These are phyloP conservation scores for Phytophthora pinifolia DNA, from an alignment of 352 stramenopile species.

Conservation along the genomic window DNA sequence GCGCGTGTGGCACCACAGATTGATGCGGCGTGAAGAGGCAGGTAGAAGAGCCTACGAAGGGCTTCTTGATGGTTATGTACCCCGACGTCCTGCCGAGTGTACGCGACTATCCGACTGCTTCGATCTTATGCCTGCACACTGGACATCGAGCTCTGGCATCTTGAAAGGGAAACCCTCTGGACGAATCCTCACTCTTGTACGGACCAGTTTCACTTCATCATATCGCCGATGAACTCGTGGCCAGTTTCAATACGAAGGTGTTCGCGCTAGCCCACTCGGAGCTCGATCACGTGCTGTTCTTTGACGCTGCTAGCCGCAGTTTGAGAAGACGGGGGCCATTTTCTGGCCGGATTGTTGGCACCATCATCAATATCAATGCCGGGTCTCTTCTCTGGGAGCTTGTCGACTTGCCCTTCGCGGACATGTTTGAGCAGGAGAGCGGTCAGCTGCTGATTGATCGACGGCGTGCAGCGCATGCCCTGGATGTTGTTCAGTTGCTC, in stretches of 20 bases:
- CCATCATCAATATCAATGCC: conserved; percentile 51
- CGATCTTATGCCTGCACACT: conserved; percentile 34
- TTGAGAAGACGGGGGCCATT: conserved; percentile 31
- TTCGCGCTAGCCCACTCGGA: conserved; percentile 8
- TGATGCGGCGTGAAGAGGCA: too few relatives aligned
- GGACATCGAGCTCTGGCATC: conserved; percentile 53
- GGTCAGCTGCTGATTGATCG: conserved; percentile 49
- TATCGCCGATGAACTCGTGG: neutral
- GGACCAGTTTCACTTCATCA: conserved; percentile 5
- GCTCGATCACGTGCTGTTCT: conserved; percentile 36
- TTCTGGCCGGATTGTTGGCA: conserved; percentile 67
- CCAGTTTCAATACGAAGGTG: conserved; percentile 16
- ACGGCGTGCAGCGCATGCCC: conserved; percentile 14
- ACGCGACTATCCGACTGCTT: conserved; percentile 41
- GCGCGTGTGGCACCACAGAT: conserved; percentile 30
- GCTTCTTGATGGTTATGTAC: conserved; percentile 55
- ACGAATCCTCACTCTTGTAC: conserved; percentile 19
- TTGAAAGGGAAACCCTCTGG: conserved; percentile 15
- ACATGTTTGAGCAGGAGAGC: conserved; percentile 67
- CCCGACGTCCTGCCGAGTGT: conserved; percentile 38
- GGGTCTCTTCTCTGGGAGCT: conserved; percentile 48
- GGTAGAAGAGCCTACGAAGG: conserved; percentile 23
- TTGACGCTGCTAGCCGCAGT: conserved; percentile 37
- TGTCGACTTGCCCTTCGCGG: conserved; percentile 30
- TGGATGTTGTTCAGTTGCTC: conserved; percentile 35